Evolutionary conservation across 2,329 filamentous ascomycete species (phyloP).

Genomic region (Arthrobotrys sphaeroides): DNA sequence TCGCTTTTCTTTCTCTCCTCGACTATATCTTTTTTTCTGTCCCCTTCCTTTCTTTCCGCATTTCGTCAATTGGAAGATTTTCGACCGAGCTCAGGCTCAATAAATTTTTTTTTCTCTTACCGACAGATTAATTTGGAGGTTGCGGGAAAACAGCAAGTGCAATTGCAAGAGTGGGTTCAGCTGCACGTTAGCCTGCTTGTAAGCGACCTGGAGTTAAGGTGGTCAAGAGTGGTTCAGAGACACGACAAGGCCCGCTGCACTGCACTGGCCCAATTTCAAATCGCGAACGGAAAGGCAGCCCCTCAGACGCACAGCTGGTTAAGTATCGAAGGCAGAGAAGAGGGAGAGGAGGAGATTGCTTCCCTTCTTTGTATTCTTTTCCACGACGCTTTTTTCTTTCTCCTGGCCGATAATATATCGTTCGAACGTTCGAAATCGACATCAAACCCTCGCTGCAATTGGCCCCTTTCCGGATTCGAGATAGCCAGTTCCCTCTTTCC

Average conservation of each 20-base stretch:
- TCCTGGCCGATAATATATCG: neutral
- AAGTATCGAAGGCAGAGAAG: neutral
- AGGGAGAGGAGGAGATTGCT: neutral
- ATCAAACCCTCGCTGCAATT: neutral
- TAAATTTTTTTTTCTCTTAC: slow-evolving; percentile 4
- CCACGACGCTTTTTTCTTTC: neutral
- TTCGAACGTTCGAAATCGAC: neutral
- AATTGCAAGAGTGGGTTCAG: neutral
- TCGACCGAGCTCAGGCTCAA: slow-evolving; percentile 23
- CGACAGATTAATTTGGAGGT: neutral
- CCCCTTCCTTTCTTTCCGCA: neutral
- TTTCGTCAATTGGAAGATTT: neutral
- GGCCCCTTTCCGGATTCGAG: slow-evolving; percentile 8
- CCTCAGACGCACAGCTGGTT: neutral
- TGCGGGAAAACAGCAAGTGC: neutral
- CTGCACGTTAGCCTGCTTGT: slow-evolving; percentile 3
- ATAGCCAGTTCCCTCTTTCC: neutral
- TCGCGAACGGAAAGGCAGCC: neutral
- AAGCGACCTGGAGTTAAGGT: slow-evolving; percentile 22
- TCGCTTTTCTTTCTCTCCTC: neutral
- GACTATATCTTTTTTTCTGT: neutral
- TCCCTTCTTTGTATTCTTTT: neutral
- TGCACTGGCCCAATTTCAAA: slow-evolving; percentile 18
- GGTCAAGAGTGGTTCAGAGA: slow-evolving; percentile 11
- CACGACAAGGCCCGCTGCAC: slow-evolving; percentile 9